Evolutionary conservation across 805 yeast species (phyloP).

Genomic region (Suhomyces pyralidae): DNA sequence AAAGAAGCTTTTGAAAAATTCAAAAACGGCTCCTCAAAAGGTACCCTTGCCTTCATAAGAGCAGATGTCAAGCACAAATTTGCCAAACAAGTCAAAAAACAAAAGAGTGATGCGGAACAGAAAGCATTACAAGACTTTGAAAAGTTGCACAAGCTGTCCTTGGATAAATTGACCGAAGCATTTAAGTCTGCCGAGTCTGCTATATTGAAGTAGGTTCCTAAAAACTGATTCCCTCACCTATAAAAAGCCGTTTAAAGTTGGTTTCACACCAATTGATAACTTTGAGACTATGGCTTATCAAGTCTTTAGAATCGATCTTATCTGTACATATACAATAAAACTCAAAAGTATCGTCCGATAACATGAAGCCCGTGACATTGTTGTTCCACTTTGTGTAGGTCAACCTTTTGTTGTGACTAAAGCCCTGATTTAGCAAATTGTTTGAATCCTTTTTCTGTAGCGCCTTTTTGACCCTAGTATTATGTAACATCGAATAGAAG

Average conservation of each 20-base stretch:
- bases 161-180: conserved; percentile 49
- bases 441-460: conserved; percentile 11
- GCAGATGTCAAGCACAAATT: conserved; percentile 57
- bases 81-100: conserved; percentile 49
- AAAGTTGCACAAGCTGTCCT: conserved; percentile 62
- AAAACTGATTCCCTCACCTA: conserved; percentile 67
- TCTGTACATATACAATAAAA: conserved; percentile 43
- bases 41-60: conserved; percentile 41
- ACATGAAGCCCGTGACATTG: conserved; percentile 35
- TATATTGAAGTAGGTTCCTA: conserved; percentile 28
- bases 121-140: conserved; percentile 63
- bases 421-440: background rate
- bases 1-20: conserved; percentile 66
- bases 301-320: conserved; percentile 48
- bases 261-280: conserved; percentile 75
- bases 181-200: conserved; percentile 25
- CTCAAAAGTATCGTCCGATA: conserved; percentile 32
- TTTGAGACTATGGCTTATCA: conserved; percentile 59
- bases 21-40: conserved; percentile 45
- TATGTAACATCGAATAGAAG: conserved; percentile 29
- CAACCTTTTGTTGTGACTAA: conserved; percentile 35
- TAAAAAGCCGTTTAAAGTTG: conserved; percentile 67
- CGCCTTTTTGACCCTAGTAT: conserved; percentile 24
- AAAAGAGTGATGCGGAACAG: conserved; percentile 54
- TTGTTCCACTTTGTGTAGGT: conserved; percentile 31